Conservation (phyloP, 148 eudicot genomes). For the Polygonum maritimum region DNA sequence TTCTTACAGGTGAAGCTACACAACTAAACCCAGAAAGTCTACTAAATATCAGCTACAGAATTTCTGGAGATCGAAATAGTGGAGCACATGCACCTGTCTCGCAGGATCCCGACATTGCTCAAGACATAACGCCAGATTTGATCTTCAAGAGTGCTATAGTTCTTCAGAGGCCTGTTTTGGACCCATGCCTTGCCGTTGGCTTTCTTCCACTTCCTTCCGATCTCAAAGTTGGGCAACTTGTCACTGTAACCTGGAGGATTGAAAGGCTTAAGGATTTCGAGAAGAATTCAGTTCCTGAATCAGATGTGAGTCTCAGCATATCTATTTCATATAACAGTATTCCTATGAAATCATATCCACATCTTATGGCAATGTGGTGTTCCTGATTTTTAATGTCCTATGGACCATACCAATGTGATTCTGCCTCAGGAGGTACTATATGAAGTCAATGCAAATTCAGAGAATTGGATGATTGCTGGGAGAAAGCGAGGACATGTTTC, state of each 20-base stretch:
- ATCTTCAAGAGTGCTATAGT: conserved; percentile 73
- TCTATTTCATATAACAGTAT: background rate
- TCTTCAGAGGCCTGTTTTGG: conserved; percentile 83
- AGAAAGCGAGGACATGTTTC: conserved; percentile 82
- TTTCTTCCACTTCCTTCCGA: conserved; percentile 90
- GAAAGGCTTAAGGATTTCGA: conserved; percentile 75
- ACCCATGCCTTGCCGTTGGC: conserved; percentile 95
- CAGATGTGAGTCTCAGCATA: conserved; percentile 30
- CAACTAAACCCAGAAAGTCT: conserved; percentile 43
- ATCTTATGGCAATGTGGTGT: background rate
- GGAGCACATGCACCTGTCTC: conserved; percentile 81
- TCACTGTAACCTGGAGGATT: conserved; percentile 87
- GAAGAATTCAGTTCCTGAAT: conserved; percentile 31
- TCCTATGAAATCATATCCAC: background rate
- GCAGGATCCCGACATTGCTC: conserved; percentile 21
- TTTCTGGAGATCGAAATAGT: conserved; percentile 54
- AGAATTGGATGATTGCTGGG: conserved; percentile 99
- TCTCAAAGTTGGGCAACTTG: conserved; percentile 83
- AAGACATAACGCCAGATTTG: conserved; percentile 30
- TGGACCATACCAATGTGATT: background rate
- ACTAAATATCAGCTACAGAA: conserved; percentile 60
- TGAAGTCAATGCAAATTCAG: conserved; percentile 82
- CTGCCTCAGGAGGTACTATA: conserved; percentile 54
- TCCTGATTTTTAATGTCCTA: background rate
- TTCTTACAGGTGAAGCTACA: conserved; percentile 43